phyloP scores from a whole-genome alignment of 805 yeast species.

The Spathaspora sp. region DNA sequence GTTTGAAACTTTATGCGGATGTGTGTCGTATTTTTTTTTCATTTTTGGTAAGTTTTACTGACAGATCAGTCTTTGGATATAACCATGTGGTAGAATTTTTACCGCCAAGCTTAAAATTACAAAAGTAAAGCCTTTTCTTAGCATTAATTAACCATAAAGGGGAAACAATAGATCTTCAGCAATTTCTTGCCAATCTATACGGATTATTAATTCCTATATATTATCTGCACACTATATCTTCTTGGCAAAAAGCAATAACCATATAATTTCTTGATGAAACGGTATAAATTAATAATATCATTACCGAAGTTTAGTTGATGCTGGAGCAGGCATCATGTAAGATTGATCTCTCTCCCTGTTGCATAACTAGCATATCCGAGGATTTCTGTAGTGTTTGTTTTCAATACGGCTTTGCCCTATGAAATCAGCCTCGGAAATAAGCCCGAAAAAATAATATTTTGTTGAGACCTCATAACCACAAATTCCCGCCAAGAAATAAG shows the following conservation, averaged over 20 bases:
- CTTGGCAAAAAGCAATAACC: neutral
- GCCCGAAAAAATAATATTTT: neutral
- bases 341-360: neutral
- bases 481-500: neutral
- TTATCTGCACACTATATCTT: neutral
- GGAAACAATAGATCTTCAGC: neutral
- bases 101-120: neutral
- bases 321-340: neutral
- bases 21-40: neutral
- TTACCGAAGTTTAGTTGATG: neutral
- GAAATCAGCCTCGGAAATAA: neutral
- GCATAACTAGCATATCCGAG: neutral
- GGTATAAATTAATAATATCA: neutral
- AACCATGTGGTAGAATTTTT: neutral
- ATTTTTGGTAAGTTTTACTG: too few species aligned
- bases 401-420: neutral
- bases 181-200: neutral
- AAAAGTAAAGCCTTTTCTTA: neutral
- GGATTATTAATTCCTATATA: neutral
- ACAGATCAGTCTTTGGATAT: neutral
- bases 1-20: neutral
- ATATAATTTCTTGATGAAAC: neutral
- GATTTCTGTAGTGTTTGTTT: neutral
- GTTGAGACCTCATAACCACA: neutral
- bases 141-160: neutral